Evolutionary conservation across 352 stramenopile species (phyloP).

Genomic region (Phytophthora niederhauseri): DNA sequence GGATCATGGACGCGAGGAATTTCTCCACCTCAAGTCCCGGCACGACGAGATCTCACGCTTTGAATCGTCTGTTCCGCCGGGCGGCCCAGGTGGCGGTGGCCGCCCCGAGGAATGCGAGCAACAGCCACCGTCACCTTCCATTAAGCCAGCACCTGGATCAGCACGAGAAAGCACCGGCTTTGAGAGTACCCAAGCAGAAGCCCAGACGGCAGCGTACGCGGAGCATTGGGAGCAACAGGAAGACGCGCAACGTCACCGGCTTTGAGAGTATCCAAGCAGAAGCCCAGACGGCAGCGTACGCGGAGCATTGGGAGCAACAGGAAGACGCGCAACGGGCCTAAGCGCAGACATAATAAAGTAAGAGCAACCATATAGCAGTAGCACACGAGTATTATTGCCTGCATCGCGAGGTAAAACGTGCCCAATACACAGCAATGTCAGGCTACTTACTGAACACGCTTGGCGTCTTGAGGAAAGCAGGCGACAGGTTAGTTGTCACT

Average conservation of each 20-base stretch:
- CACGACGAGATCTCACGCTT: conserved; percentile 88
- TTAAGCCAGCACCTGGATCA: conserved; percentile 52
- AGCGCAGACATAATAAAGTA: conserved; percentile 8
- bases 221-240: conserved; percentile 23
- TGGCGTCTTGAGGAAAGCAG: not conserved
- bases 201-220: conserved; percentile 3
- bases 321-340: conserved; percentile 13
- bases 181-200: conserved; percentile 6
- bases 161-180: conserved; percentile 8
- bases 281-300: conserved; percentile 7
- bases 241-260: conserved; percentile 10
- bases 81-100: conserved; percentile 14
- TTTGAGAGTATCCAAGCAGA: conserved; percentile 7
- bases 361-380: conserved; percentile 7
- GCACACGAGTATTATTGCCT: conserved; percentile 20
- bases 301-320: conserved; percentile 22
- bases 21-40: conserved; percentile 83
- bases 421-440: conserved; percentile 17
- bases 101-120: conserved; percentile 77
- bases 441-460: conserved; percentile 21
- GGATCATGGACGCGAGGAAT: conserved; percentile 79
- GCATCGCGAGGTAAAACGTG: conserved; percentile 1
- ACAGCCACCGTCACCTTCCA: conserved; percentile 70
- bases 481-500: conserved; percentile 32
- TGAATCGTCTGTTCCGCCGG: conserved; percentile 65